phyloP scores from a whole-genome alignment of 1,284 basidiomycete genomes.

The Boletellus deceptivus region DNA sequence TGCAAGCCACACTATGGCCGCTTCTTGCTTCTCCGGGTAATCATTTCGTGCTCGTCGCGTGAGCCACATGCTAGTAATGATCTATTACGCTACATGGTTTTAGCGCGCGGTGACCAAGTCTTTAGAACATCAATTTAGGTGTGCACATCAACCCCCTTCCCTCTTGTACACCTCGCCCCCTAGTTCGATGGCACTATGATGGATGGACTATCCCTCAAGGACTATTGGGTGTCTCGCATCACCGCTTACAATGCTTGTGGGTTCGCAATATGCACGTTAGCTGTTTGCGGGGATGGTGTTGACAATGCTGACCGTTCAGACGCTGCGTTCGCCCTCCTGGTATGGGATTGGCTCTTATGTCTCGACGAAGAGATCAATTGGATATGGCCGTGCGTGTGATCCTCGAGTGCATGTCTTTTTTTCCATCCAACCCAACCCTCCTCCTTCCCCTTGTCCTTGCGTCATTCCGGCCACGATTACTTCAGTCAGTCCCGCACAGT shows the following conservation, averaged over 20 bases:
- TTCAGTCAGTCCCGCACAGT: slow-evolving; percentile 1
- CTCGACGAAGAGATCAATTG: slow-evolving; percentile 13
- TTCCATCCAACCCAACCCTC: background rate
- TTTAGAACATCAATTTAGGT: background rate
- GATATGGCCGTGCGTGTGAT: slow-evolving; percentile 12
- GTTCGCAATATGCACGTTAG: background rate
- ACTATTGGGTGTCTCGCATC: slow-evolving; percentile 9
- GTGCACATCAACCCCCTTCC: background rate
- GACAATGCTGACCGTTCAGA: background rate
- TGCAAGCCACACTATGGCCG: background rate
- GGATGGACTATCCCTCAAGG: slow-evolving; percentile 1
- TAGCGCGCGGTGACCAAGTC: background rate
- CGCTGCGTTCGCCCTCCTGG: slow-evolving; percentile 6
- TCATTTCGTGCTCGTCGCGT: too few species aligned
- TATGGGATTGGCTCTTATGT: slow-evolving; percentile 14
- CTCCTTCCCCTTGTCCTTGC: background rate
- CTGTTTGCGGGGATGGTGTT: background rate
- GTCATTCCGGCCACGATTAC: background rate
- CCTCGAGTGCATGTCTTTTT: background rate
- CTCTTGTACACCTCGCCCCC: too few species aligned
- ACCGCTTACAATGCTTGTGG: slow-evolving; percentile 13
- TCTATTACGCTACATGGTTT: background rate
- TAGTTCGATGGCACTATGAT: slow-evolving; percentile 4
- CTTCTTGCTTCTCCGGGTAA: background rate
- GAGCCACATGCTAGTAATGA: too few species aligned